Conservation (phyloP, 1,284 basidiomycete genomes). For the Termitomyces sp. region DNA sequence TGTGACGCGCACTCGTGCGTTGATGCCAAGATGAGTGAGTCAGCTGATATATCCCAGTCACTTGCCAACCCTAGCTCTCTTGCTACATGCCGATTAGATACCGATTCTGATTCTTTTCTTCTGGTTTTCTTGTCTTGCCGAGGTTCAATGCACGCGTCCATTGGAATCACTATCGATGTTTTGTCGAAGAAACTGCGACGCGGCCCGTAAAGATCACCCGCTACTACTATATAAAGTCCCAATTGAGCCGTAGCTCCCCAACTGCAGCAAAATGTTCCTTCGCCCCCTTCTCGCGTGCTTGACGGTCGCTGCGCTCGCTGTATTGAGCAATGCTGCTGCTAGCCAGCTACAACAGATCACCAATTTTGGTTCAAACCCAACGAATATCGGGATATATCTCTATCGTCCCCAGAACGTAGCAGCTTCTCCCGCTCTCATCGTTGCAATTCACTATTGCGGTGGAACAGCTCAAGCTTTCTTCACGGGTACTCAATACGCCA, state of each 20-base stretch:
- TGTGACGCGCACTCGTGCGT: too few relatives aligned
- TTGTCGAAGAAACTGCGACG: slow-evolving; percentile 7
- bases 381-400: slow-evolving; percentile 42
- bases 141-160: slow-evolving; percentile 3
- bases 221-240: background rate
- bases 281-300: slow-evolving; percentile 16
- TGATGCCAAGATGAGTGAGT: background rate
- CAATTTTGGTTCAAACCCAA: slow-evolving; percentile 47
- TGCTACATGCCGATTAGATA: slow-evolving; percentile 8
- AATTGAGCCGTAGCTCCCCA: background rate
- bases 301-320: slow-evolving; percentile 16
- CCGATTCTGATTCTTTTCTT: background rate
- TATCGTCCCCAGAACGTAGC: slow-evolving; percentile 43
- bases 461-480: slow-evolving; percentile 51
- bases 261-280: slow-evolving; percentile 13
- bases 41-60: background rate
- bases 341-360: slow-evolving; percentile 31
- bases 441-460: slow-evolving; percentile 49
- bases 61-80: too few relatives aligned
- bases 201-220: background rate
- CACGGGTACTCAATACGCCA: slow-evolving; percentile 43
- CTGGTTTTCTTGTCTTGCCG: slow-evolving; percentile 1
- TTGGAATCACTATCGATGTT: slow-evolving; percentile 6
- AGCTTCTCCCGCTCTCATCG: slow-evolving; percentile 40
- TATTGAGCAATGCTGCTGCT: slow-evolving; percentile 17